Conservation (phyloP, 352 stramenopile species). For the Globisporangium acanthophoron region DNA sequence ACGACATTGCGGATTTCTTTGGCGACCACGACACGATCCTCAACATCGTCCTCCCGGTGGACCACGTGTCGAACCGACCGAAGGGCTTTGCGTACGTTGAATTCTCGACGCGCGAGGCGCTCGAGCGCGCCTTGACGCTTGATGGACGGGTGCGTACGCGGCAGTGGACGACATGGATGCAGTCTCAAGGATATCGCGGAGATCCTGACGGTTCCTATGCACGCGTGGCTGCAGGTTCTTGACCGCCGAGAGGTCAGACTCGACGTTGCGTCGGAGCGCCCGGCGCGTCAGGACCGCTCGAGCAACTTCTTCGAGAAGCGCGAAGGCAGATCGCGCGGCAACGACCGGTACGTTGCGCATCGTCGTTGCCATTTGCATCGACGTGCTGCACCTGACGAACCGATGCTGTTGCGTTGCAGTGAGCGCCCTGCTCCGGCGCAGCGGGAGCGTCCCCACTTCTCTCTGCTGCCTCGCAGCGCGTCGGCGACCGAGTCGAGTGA, state of each 20-base stretch:
- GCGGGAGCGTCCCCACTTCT: slow-evolving; percentile 52
- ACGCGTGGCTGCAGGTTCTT: slow-evolving; percentile 15
- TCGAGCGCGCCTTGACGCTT: slow-evolving; percentile 57
- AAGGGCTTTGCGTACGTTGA: slow-evolving; percentile 87
- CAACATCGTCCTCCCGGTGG: slow-evolving; percentile 69
- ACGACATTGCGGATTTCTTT: slow-evolving; percentile 72
- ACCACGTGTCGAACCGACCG: slow-evolving; percentile 53
- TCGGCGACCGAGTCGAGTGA: slow-evolving; percentile 30
- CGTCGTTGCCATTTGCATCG: background rate
- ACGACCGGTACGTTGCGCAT: slow-evolving; percentile 22
- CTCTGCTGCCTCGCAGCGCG: slow-evolving; percentile 43
- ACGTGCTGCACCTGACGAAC: background rate
- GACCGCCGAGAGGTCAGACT: slow-evolving; percentile 54
- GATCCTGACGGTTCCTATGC: background rate
- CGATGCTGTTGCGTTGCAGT: background rate
- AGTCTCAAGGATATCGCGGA: no score
- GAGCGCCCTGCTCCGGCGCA: slow-evolving; percentile 17
- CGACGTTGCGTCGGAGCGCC: slow-evolving; percentile 63
- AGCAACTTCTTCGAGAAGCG: slow-evolving; percentile 54
- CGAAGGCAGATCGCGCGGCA: slow-evolving; percentile 24
- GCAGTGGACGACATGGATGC: background rate
- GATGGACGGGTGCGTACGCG: slow-evolving; percentile 25
- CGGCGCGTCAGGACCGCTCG: slow-evolving; percentile 33
- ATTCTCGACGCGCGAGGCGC: slow-evolving; percentile 59
- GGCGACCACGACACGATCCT: slow-evolving; percentile 36